phyloP scores from a whole-genome alignment of 2,329 filamentous ascomycete species.

The Aphanoascus verrucosus region DNA sequence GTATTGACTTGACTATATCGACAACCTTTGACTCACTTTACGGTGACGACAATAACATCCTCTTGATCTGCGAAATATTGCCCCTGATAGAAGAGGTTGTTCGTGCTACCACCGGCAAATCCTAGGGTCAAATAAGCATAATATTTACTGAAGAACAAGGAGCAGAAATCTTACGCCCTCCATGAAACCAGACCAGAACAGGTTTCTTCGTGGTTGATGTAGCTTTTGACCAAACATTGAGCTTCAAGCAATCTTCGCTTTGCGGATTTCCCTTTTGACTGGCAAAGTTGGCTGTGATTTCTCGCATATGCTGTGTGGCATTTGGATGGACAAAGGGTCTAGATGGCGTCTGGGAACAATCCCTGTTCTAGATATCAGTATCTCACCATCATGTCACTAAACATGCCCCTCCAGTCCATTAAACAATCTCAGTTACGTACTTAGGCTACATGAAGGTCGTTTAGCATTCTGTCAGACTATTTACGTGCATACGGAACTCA shows the following conservation, averaged over 20 bases:
- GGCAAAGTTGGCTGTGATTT: slow-evolving; percentile 10
- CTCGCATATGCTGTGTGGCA: slow-evolving; percentile 3
- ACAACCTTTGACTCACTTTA: not conserved
- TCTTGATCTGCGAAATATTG: slow-evolving; percentile 8
- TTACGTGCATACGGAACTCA: too few relatives aligned
- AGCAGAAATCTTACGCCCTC: slow-evolving; percentile 2
- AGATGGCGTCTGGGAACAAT: slow-evolving; percentile 1
- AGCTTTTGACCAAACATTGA: slow-evolving; percentile 11
- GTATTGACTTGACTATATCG: slow-evolving; percentile 22
- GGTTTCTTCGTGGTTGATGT: not conserved
- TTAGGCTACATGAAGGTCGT: too few relatives aligned
- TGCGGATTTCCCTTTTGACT: slow-evolving; percentile 8
- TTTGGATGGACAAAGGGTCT: slow-evolving; percentile 9
- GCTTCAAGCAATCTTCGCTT: slow-evolving; percentile 10
- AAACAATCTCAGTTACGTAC: too few relatives aligned
- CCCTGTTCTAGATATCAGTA: not conserved
- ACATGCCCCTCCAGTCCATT: too few relatives aligned
- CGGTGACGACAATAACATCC: slow-evolving; percentile 11
- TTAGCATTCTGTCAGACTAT: too few relatives aligned
- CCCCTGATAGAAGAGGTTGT: slow-evolving; percentile 5
- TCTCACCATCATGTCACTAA: too few relatives aligned
- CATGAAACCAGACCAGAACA: slow-evolving; percentile 10
- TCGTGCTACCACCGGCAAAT: slow-evolving; percentile 21
- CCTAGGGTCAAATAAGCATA: slow-evolving; percentile 18
- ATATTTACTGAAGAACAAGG: not conserved